Percentiles rank a stretch among this genome's conserved stretches.
Evolutionary conservation across 495 filamentous ascomycete genomes (phyloP).

Genomic region (Cercophora scortea): DNA sequence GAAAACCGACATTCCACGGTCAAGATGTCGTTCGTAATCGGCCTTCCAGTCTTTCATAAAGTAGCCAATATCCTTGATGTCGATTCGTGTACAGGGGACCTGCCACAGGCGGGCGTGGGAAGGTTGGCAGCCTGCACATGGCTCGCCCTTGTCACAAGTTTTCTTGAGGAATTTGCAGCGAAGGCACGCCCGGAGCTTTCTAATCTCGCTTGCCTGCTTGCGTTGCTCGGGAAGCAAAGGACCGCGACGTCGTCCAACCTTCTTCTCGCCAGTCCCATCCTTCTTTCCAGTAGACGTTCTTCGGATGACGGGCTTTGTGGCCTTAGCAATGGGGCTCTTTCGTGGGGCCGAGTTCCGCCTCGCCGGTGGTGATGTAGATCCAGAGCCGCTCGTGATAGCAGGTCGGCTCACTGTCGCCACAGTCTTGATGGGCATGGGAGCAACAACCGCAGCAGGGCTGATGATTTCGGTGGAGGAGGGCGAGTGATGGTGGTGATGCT

Average conservation of each 20-base stretch:
- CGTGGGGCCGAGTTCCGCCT: slow-evolving; percentile 56
- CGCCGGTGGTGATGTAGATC: slow-evolving; percentile 52
- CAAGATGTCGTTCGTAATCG: slow-evolving; percentile 84
- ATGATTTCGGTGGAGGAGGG: slow-evolving; percentile 40
- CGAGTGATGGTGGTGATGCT: slow-evolving; percentile 42
- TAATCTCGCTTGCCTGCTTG: slow-evolving; percentile 88
- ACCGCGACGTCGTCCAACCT: slow-evolving; percentile 76
- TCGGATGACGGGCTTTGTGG: slow-evolving; percentile 69
- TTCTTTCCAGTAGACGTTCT: slow-evolving; percentile 72
- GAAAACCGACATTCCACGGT: slow-evolving; percentile 75
- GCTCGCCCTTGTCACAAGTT: slow-evolving; percentile 92
- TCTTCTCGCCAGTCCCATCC: slow-evolving; percentile 67
- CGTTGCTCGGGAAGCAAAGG: slow-evolving; percentile 88
- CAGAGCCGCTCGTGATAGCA: slow-evolving; percentile 53
- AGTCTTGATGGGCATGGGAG: slow-evolving; percentile 61
- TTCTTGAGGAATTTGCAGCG: slow-evolving; percentile 98
- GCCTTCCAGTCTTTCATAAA: slow-evolving; percentile 99
- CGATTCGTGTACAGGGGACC: slow-evolving; percentile 89
- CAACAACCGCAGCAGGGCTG: slow-evolving; percentile 61
- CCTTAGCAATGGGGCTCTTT: slow-evolving; percentile 74
- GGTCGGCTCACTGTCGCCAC: slow-evolving; percentile 48
- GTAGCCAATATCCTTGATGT: slow-evolving; percentile 93
- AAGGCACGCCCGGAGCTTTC: slow-evolving; percentile 83
- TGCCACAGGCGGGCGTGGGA: slow-evolving; percentile 91
- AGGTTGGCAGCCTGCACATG: slow-evolving; percentile 85